Conservation (phyloP, 2,329 filamentous ascomycete species). For the Metarhizium humberi region DNA sequence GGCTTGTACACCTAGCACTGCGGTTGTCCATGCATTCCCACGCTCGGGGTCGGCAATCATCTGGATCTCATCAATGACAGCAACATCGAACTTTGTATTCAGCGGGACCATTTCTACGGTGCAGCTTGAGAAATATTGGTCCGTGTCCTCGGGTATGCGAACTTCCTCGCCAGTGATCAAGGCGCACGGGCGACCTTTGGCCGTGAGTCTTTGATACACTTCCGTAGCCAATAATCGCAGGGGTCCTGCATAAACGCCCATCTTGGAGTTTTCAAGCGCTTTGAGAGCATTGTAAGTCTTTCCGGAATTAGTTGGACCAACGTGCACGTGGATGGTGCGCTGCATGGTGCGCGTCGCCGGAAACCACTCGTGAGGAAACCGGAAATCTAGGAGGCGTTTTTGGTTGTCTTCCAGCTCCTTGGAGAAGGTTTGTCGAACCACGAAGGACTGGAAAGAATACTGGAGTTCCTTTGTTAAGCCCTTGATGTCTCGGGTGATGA, state of each 20-base stretch:
- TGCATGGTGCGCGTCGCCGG: constrained; percentile 72
- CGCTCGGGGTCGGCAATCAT: constrained; percentile 79
- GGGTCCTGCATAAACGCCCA: constrained; percentile 84
- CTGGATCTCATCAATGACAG: constrained; percentile 96
- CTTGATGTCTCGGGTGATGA: constrained; percentile 39
- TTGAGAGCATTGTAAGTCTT: constrained; percentile 95
- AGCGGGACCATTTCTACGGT: constrained; percentile 80
- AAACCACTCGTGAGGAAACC: constrained; percentile 90
- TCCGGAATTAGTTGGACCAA: constrained; percentile 94
- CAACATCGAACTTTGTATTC: constrained; percentile 63
- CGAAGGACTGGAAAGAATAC: constrained; percentile 59
- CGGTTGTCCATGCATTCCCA: constrained; percentile 92
- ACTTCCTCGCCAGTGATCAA: constrained; percentile 89
- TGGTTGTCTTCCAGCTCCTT: constrained; percentile 49
- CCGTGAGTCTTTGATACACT: constrained; percentile 78
- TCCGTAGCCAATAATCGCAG: constrained; percentile 85
- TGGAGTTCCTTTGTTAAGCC: constrained; percentile 51
- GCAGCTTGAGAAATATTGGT: constrained; percentile 63
- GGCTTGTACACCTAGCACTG: constrained; percentile 76
- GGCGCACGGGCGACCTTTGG: constrained; percentile 67
- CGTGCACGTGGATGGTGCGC: constrained; percentile 80
- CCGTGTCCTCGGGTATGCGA: constrained; percentile 51
- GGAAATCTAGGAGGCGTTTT: constrained; percentile 63
- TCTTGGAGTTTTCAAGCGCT: constrained; percentile 64
- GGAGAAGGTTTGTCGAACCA: constrained; percentile 49